A percentile compares a stretch with the other conserved stretches of the same genome.
phyloP scores from a whole-genome alignment of 1,284 basidiomycete genomes.

The Microbotryum saponariae region DNA sequence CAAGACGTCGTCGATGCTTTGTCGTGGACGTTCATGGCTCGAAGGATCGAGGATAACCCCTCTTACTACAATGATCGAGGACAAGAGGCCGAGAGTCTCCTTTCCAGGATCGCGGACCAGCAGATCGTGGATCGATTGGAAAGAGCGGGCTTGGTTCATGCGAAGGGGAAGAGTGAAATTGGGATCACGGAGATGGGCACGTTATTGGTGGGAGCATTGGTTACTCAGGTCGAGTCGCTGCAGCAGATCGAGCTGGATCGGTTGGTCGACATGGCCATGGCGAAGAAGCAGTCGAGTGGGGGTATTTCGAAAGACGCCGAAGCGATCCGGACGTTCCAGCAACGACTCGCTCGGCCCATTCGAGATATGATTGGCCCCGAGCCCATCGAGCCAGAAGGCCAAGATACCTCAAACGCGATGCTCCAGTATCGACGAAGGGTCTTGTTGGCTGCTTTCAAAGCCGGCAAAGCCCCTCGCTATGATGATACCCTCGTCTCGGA shows the following conservation, averaged over 20 bases:
- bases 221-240: constrained; percentile 10
- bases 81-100: constrained; percentile 46
- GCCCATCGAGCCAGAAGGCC: background rate
- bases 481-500: background rate
- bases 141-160: constrained; percentile 13
- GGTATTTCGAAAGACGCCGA: background rate
- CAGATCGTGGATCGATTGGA: constrained; percentile 15
- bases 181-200: constrained; percentile 9
- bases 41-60: constrained; percentile 69
- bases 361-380: constrained; percentile 16
- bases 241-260: constrained; percentile 14
- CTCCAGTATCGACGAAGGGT: constrained; percentile 9
- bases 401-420: background rate
- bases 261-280: constrained; percentile 3
- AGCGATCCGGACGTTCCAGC: constrained; percentile 13
- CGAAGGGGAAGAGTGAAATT: constrained; percentile 10
- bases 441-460: constrained; percentile 20
- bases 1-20: constrained; percentile 68
- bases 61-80: constrained; percentile 61
- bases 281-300: background rate
- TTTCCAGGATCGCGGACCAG: constrained; percentile 66
- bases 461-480: constrained; percentile 4
- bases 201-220: background rate
- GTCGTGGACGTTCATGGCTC: constrained; percentile 71
- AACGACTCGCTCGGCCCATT: constrained; percentile 22